Base-by-base conservation (phyloP, 2,329 filamentous ascomycete genomes). In the Neophaeococcomyces mojaviensis region DNA sequence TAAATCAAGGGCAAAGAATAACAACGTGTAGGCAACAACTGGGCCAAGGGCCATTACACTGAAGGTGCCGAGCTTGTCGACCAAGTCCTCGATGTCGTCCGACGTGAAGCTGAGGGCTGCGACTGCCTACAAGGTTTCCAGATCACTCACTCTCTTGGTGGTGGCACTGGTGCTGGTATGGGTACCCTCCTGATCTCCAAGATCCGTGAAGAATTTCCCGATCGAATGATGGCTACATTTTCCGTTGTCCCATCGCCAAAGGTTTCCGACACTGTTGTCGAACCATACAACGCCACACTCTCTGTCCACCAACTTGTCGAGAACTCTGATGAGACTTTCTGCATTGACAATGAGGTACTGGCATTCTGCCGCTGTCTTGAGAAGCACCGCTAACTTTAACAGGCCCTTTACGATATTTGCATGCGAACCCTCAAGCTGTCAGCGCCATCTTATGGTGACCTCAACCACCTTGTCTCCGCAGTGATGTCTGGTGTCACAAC, bases 181-280 rank as follows among this genome's bases (percentile, higher is more conserved):
- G 92, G 92, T 77, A 98, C 92, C 51, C 82, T 98, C 65, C 76
- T 98, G 70, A 97, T 97, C 81, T 96, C 89, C 77, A 98, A 98
- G 86, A 97, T 97, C 72, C 92, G 92, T 64, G 92, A 98, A 78
- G 92, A 97, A 77, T 97, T 97, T 78, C 92, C 92, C 67, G 92
- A 98, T 79, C 88, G 92, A 67, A 98, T 98, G 92, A 98, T 97
- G 92, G 89, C 92, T 60, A 98, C 92, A 58, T 98, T 96, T 83
- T 97, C 92, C 62, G 92, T 98, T 64, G 84, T 97, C 54, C 92
- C 92, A 64, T 97, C 92, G 39, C 92, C 92, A 69, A 98, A 97
- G 85, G 92, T 98, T 65, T 98, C 92, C 54, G 92, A 98, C 71
- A 98, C 92, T 66, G 92, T 98, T 64, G 92, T 98, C 64, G 92